Evolutionary conservation across 2,329 filamentous ascomycete genomes (phyloP).

Genomic region (Gremmenia infestans): DNA sequence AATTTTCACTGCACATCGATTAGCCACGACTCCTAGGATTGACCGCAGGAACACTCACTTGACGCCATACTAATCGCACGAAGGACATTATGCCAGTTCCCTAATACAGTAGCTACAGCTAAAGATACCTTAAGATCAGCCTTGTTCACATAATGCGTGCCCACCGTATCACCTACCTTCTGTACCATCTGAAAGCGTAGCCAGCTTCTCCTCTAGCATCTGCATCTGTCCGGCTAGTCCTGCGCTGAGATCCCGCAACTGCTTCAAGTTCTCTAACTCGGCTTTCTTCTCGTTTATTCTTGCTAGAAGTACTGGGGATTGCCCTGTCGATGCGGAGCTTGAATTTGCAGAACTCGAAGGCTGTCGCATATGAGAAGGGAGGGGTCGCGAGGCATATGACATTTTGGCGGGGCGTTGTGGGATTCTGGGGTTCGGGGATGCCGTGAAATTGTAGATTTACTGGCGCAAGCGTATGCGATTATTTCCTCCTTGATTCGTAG

Average conservation of each 20-base stretch:
- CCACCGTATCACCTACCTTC: slow-evolving; percentile 47
- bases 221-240: slow-evolving; percentile 80
- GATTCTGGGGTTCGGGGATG: not conserved
- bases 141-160: not conserved
- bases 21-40: slow-evolving; percentile 11
- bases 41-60: slow-evolving; percentile 45
- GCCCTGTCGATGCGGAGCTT: slow-evolving; percentile 44
- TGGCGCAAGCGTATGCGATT: too few species aligned
- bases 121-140: slow-evolving; percentile 11
- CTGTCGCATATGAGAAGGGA: slow-evolving; percentile 65
- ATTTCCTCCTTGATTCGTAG: too few species aligned
- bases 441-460: not conserved
- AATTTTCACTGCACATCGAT: slow-evolving; percentile 54
- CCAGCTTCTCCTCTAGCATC: slow-evolving; percentile 68
- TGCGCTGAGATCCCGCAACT: slow-evolving; percentile 73
- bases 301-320: slow-evolving; percentile 65
- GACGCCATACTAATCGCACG: slow-evolving; percentile 83
- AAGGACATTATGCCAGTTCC: slow-evolving; percentile 85
- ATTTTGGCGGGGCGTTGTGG: slow-evolving; percentile 33
- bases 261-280: slow-evolving; percentile 72
- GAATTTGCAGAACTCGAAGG: slow-evolving; percentile 47
- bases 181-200: slow-evolving; percentile 74
- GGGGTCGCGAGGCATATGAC: slow-evolving; percentile 51
- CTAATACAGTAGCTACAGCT: slow-evolving; percentile 80
- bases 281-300: slow-evolving; percentile 83